Evolutionary conservation across 148 eudicot species (phyloP).

Genomic region (Tetragonia tetragonoides): DNA sequence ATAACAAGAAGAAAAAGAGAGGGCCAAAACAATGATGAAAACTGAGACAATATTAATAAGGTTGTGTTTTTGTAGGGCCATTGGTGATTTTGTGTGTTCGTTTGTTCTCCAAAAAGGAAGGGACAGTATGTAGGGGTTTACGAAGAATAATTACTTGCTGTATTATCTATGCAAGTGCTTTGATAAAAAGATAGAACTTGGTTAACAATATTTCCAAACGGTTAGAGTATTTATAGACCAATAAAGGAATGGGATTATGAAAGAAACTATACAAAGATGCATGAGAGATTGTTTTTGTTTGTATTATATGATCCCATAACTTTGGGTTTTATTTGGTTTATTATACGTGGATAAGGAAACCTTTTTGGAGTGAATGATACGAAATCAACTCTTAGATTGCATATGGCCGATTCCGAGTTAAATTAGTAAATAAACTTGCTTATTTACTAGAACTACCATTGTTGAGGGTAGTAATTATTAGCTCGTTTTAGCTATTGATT

Average conservation of each 20-base stretch:
- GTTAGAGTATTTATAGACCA: background rate
- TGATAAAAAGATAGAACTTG: background rate
- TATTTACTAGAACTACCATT: too few species aligned
- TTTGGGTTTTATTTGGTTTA: background rate
- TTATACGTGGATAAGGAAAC: background rate
- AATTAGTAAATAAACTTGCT: too few species aligned
- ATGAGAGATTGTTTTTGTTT: background rate
- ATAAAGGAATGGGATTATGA: background rate
- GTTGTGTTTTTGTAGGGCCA: background rate
- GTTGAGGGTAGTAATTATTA: too few species aligned
- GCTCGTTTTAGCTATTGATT: too few species aligned
- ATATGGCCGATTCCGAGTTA: background rate
- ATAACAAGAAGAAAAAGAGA: background rate
- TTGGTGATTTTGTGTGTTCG: background rate
- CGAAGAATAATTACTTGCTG: background rate
- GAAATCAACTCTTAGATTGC: background rate
- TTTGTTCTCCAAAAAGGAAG: background rate
- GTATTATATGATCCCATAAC: background rate
- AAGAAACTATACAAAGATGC: background rate
- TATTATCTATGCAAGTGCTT: background rate
- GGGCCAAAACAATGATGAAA: background rate
- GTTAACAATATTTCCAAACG: background rate
- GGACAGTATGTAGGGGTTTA: background rate
- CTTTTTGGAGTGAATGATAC: slow-evolving; percentile 1
- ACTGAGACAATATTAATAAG: background rate